phyloP scores from a whole-genome alignment of 1,139 yeast genomes.

The Geotrichum histeridarum region DNA sequence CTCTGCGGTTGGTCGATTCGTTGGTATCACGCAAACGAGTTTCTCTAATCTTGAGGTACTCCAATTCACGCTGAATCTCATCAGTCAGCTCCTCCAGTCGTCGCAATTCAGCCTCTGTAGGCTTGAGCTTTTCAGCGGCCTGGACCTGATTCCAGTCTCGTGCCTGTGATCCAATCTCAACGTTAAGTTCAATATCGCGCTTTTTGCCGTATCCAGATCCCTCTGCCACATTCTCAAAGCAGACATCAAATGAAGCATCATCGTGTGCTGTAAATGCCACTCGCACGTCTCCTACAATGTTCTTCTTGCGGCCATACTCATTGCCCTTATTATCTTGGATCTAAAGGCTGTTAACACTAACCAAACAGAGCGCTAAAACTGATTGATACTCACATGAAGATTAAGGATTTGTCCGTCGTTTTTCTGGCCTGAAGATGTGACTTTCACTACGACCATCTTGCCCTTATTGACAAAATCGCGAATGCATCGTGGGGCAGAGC shows the following conservation, averaged over 20 bases:
- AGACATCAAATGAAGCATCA: constrained; percentile 82
- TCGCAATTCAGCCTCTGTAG: constrained; percentile 83
- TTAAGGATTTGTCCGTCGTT: constrained; percentile 84
- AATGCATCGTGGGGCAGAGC: constrained; percentile 56
- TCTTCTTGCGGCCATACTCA: constrained; percentile 39
- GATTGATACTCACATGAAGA: constrained; percentile 35
- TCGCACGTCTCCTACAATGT: constrained; percentile 54
- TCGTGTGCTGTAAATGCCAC: constrained; percentile 81
- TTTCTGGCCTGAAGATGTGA: constrained; percentile 61
- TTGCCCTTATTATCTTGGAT: constrained; percentile 39
- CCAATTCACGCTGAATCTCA: constrained; percentile 72
- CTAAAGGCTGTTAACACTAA: neutral
- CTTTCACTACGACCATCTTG: constrained; percentile 78
- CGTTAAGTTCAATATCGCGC: constrained; percentile 72
- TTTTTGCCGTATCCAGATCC: constrained; percentile 26
- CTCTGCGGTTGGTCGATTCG: constrained; percentile 80
- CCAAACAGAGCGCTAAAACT: no score
- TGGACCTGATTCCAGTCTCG: constrained; percentile 96
- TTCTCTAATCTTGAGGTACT: constrained; percentile 81
- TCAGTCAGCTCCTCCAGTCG: constrained; percentile 75
- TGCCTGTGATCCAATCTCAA: constrained; percentile 94
- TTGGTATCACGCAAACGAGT: constrained; percentile 92
- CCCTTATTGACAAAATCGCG: constrained; percentile 85
- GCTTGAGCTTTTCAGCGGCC: constrained; percentile 87
- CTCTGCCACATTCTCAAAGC: constrained; percentile 66